These are phyloP conservation scores for Penicillium sp. DNA, from an alignment of 2,329 filamentous ascomycete genomes.

Conservation along the genomic window DNA sequence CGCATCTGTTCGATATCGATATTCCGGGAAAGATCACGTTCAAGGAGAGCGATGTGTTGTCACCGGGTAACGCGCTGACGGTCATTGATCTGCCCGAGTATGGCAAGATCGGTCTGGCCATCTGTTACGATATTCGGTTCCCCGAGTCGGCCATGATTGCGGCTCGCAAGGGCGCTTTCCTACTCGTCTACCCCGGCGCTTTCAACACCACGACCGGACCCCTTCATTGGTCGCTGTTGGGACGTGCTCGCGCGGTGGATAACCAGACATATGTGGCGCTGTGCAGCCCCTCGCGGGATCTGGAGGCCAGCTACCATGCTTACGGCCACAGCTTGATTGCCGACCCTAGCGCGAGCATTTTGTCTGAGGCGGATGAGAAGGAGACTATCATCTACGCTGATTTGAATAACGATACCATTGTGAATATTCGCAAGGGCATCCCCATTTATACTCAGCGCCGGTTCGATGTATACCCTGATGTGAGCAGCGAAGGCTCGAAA, in stretches of 20 bases:
- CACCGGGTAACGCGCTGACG: conserved; percentile 80
- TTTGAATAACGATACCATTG: conserved; percentile 67
- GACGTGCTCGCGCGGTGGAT: conserved; percentile 80
- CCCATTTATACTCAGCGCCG: conserved; percentile 81
- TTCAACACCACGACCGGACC: conserved; percentile 94
- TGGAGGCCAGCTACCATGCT: conserved; percentile 76
- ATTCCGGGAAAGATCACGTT: conserved; percentile 95
- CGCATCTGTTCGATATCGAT: conserved; percentile 96
- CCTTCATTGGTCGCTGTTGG: conserved; percentile 86
- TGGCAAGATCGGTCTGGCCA: conserved; percentile 82
- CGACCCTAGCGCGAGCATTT: conserved; percentile 82
- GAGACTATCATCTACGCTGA: conserved; percentile 77
- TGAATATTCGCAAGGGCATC: conserved; percentile 77
- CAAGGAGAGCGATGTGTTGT: conserved; percentile 84
- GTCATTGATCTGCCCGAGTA: conserved; percentile 85
- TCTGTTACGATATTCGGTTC: conserved; percentile 98
- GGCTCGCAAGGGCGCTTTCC: conserved; percentile 80
- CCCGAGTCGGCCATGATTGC: conserved; percentile 90
- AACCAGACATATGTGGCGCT: conserved; percentile 93
- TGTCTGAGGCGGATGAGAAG: conserved; percentile 74
- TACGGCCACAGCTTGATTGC: conserved; percentile 90
- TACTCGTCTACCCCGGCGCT: conserved; percentile 90
- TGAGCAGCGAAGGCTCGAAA: conserved; percentile 59
- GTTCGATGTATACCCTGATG: conserved; percentile 94
- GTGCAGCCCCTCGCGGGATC: conserved; percentile 86